phyloP scores from a whole-genome alignment of 2,329 filamentous ascomycete species.

The Trichoderma lentiforme region DNA sequence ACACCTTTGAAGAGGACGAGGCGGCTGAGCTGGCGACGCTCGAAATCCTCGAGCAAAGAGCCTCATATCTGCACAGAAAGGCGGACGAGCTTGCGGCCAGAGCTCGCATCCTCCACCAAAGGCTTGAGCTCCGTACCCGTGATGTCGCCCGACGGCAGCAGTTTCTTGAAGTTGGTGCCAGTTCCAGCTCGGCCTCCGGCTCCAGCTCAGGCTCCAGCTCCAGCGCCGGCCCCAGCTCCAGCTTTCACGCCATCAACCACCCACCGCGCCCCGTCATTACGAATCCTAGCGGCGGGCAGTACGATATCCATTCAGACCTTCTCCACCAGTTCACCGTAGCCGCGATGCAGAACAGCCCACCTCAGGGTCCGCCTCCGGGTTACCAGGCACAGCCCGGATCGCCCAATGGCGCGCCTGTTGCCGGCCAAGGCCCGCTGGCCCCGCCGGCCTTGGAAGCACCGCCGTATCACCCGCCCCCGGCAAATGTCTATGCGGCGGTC shows the following conservation, averaged over 20 bases:
- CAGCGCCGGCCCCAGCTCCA: conserved; percentile 24
- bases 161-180: conserved; percentile 24
- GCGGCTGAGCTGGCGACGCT: conserved; percentile 79
- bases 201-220: conserved; percentile 1
- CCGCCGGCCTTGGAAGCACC: conserved; percentile 28
- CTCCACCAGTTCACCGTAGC: conserved; percentile 48
- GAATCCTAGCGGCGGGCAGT: conserved; percentile 30
- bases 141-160: conserved; percentile 31
- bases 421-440: conserved; percentile 27
- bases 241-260: conserved; percentile 35
- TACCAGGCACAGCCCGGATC: conserved; percentile 30
- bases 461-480: conserved; percentile 22
- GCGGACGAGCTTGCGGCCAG: conserved; percentile 66
- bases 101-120: conserved; percentile 75
- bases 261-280: conserved; percentile 24
- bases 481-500: neutral
- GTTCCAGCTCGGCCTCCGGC: neutral
- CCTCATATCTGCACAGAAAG: conserved; percentile 72
- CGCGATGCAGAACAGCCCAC: conserved; percentile 12
- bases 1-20: conserved; percentile 82
- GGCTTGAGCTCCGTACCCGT: conserved; percentile 46
- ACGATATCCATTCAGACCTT: conserved; percentile 53
- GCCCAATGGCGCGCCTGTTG: conserved; percentile 25
- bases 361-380: conserved; percentile 23
- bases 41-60: conserved; percentile 76